Percentiles rank a stretch among this genome's conserved stretches.
Evolutionary conservation across 768 basidiomycete genomes (phyloP).

Genomic region (Tylopilus balloui): DNA sequence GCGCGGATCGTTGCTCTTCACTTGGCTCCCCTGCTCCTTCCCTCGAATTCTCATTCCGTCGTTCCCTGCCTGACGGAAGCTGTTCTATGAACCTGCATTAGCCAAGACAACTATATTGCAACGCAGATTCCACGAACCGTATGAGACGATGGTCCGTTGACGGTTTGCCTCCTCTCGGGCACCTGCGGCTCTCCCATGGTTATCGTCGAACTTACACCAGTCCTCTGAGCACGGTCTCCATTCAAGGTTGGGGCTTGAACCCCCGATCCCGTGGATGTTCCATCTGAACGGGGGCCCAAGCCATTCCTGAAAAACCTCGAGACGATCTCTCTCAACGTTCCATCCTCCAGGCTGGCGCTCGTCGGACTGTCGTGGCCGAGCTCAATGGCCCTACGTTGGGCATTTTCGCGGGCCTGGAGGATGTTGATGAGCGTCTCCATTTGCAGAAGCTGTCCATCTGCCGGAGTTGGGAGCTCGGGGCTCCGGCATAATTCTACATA

Average conservation of each 20-base stretch:
- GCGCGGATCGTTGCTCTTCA: not conserved
- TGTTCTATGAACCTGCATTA: constrained; percentile 5
- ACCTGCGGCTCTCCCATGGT: constrained; percentile 9
- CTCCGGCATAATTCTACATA: constrained; percentile 54
- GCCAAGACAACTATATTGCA: not conserved
- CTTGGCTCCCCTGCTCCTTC: not conserved
- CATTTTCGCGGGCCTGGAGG: constrained; percentile 51
- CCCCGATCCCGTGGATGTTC: constrained; percentile 15
- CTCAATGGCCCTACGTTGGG: constrained; percentile 33
- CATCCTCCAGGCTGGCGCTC: constrained; percentile 30
- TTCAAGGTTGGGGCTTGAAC: constrained; percentile 14
- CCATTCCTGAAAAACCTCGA: constrained; percentile 27
- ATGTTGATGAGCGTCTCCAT: constrained; percentile 52
- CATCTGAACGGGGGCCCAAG: constrained; percentile 15
- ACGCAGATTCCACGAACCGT: constrained; percentile 2
- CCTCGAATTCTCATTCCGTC: not conserved
- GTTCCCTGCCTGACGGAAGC: not conserved
- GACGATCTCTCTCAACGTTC: constrained; percentile 31
- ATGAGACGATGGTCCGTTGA: not conserved
- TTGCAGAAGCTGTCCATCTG: constrained; percentile 53
- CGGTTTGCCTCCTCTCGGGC: not conserved
- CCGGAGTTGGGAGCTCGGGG: constrained; percentile 43
- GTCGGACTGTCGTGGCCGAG: constrained; percentile 31
- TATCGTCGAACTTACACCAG: not conserved
- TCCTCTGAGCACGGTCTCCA: not conserved